These are phyloP conservation scores for Hemisphaericaspora subhashii DNA, from an alignment of 1,139 yeast genomes.

Conservation along the genomic window DNA sequence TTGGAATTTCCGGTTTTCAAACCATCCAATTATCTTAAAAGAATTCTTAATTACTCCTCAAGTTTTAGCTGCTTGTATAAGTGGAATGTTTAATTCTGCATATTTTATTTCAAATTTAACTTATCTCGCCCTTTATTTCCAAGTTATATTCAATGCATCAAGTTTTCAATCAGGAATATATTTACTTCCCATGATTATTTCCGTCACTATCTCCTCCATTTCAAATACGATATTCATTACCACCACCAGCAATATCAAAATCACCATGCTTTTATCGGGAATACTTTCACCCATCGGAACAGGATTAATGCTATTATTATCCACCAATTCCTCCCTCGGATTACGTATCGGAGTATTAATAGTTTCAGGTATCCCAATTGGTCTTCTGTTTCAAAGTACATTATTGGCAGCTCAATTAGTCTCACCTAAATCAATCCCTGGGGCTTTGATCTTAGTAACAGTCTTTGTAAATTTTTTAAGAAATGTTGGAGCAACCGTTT, in stretches of 20 bases:
- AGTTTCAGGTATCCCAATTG: slow-evolving; percentile 55
- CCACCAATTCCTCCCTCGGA: slow-evolving; percentile 32
- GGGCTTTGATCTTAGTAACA: slow-evolving; percentile 52
- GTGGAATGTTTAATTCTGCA: slow-evolving; percentile 40
- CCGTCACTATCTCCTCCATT: slow-evolving; percentile 51
- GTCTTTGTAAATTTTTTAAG: slow-evolving; percentile 48
- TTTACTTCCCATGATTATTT: slow-evolving; percentile 52
- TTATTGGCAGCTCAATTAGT: slow-evolving; percentile 53
- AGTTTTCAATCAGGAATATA: slow-evolving; percentile 62
- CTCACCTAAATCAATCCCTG: slow-evolving; percentile 51
- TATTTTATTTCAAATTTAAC: slow-evolving; percentile 45
- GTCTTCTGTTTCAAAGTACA: slow-evolving; percentile 53
- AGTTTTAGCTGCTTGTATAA: slow-evolving; percentile 37
- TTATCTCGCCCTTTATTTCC: slow-evolving; percentile 57
- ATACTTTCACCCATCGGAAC: slow-evolving; percentile 49
- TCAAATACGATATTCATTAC: slow-evolving; percentile 47
- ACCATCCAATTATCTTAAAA: slow-evolving; percentile 47
- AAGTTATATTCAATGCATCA: slow-evolving; percentile 45
- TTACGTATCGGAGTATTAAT: slow-evolving; percentile 54
- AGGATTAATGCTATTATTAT: slow-evolving; percentile 48
- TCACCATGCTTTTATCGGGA: slow-evolving; percentile 45
- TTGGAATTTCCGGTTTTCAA: slow-evolving; percentile 50
- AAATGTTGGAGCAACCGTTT: slow-evolving; percentile 50
- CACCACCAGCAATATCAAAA: slow-evolving; percentile 48
- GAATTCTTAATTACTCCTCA: slow-evolving; percentile 39